Percentiles rank a stretch among this genome's conserved stretches.
phyloP scores from a whole-genome alignment of 768 basidiomycete genomes.

The Pleurotus eryngii region DNA sequence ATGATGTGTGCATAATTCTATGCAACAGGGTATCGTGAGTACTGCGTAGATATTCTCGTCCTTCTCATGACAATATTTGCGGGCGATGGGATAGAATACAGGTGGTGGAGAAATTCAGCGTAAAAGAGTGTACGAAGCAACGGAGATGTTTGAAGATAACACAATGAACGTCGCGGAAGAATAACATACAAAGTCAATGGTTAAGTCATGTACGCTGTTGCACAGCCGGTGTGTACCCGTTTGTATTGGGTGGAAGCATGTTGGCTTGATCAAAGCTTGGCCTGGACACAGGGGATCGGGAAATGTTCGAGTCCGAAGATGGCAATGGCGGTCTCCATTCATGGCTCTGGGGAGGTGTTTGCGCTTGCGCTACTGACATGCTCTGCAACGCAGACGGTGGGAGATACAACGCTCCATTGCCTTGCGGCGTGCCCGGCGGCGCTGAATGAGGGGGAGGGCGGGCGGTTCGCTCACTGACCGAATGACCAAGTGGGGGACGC shows the following conservation, averaged over 20 bases:
- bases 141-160: constrained; percentile 25
- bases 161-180: constrained; percentile 16
- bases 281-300: constrained; percentile 45
- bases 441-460: constrained; percentile 30
- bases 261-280: constrained; percentile 41
- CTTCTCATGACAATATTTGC: constrained; percentile 51
- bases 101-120: constrained; percentile 39
- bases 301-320: constrained; percentile 31
- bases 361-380: constrained; percentile 13
- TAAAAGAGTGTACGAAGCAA: constrained; percentile 22
- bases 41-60: constrained; percentile 57
- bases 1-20: constrained; percentile 21
- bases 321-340: constrained; percentile 45
- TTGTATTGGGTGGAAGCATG: constrained; percentile 35
- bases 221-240: constrained; percentile 47
- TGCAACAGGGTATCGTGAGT: constrained; percentile 52
- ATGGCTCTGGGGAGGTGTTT: constrained; percentile 24
- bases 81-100: constrained; percentile 52
- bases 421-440: constrained; percentile 31
- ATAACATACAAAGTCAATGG: constrained; percentile 18
- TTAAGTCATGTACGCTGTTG: constrained; percentile 48
- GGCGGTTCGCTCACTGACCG: constrained; percentile 38
- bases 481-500: constrained; percentile 38
- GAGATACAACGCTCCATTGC: constrained; percentile 8
- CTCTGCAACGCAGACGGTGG: constrained; percentile 13